Base-by-base conservation (phyloP, 139 green algal species). In the Micromonas commoda region DNA sequence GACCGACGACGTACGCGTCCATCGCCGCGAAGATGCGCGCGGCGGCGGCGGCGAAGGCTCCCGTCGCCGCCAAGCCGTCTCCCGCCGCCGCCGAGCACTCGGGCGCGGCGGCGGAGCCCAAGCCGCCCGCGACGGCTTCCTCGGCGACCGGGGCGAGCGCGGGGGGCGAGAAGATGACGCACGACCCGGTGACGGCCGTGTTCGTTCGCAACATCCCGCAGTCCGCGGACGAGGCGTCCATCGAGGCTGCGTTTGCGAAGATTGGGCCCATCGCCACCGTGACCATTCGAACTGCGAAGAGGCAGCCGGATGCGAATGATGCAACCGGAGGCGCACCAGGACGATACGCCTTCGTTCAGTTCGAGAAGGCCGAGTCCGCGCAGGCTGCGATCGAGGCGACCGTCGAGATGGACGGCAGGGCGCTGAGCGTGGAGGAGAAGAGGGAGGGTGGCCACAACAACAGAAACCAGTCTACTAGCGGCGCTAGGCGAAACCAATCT, bases 331-430 rank as follows among this genome's bases (percentile, higher is more conserved):
- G n/a, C n/a, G n/a, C n/a, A n/a, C n/a, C n/a, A n/a, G n/a, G n/a
- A n/a, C n/a, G n/a, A 29, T 89, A 84, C 66, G 87, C 87, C 4
- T 91, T 90, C 57, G 78, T 89, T 3, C 77, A 88, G 28, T 91
- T 89, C 38, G 70, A 82, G 53, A 65, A 77, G 28, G 16, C 80
- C 2, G 77, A 76, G 2, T 76, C 80, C 26, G 80, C 77, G 34
- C 64, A 84, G 45, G 76, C 82, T 3, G 77, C 83, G 65, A 79
- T 84, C 23, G 76, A 79, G 28, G 34, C 53, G 35, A 23, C 64
- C 29, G 26, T 64, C 21, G 71, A 82, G 79, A 6, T 60, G 31
- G 26, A 35, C 24, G 57, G 77, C 72, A 6, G 35, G 54, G 31
- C 61, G 38, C 20, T 86, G 68, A 24, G 37, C 1, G 78, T 86